Conservation (phyloP, 1,139 yeast species). For the Yamadazyma friedrichii region DNA sequence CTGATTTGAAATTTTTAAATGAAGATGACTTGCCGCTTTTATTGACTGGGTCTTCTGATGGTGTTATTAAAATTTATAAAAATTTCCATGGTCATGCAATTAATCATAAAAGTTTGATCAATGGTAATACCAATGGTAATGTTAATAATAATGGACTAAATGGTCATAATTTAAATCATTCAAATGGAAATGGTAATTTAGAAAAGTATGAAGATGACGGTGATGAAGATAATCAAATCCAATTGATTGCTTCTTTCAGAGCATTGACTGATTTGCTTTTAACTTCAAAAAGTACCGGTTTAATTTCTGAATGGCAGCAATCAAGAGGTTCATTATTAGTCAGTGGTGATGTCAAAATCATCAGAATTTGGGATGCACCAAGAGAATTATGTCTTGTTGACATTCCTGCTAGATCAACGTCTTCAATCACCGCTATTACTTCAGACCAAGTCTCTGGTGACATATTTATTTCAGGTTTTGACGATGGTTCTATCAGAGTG, state of each 20-base stretch:
- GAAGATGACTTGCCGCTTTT: constrained; percentile 89
- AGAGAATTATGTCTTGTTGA: constrained; percentile 84
- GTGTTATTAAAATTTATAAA: constrained; percentile 82
- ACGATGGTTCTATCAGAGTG: constrained; percentile 86
- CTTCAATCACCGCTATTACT: constrained; percentile 85
- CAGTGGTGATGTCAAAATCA: constrained; percentile 92
- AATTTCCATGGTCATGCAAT: constrained; percentile 55
- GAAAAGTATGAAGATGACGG: constrained; percentile 14
- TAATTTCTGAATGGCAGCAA: constrained; percentile 96
- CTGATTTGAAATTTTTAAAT: constrained; percentile 81
- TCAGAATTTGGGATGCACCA: constrained; percentile 95
- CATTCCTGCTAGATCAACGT: constrained; percentile 87
- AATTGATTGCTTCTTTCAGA: constrained; percentile 86
- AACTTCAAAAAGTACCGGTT: constrained; percentile 80
- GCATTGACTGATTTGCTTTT: constrained; percentile 82
- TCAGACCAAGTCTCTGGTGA: constrained; percentile 98
- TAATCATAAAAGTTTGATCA: neutral
- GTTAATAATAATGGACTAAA: neutral
- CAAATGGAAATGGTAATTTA: neutral
- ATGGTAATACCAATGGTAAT: neutral
- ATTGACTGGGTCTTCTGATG: constrained; percentile 90
- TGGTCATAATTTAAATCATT: neutral
- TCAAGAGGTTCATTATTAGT: constrained; percentile 87
- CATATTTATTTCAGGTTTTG: constrained; percentile 86
- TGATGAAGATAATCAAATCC: constrained; percentile 35